phyloP scores from a whole-genome alignment of 1,284 basidiomycete species.

The Sporisorium graminicola region DNA sequence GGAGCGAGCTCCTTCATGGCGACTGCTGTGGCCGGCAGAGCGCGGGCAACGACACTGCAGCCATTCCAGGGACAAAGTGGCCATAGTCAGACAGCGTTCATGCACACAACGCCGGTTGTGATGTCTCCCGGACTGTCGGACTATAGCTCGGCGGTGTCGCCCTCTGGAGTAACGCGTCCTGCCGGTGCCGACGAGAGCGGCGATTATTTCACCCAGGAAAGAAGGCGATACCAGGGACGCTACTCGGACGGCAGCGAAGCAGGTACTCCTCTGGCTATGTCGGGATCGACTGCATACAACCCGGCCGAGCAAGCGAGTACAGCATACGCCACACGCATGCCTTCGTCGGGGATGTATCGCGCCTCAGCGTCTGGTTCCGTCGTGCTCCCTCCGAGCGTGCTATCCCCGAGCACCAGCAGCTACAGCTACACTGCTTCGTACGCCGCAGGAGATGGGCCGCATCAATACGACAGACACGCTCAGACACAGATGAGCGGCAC shows the following conservation, averaged over 20 bases:
- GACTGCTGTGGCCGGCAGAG: background rate
- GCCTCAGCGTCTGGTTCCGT: background rate
- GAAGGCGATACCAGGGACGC: slow-evolving; percentile 21
- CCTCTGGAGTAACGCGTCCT: slow-evolving; percentile 21
- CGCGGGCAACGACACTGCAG: background rate
- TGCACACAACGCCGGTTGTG: slow-evolving; percentile 5
- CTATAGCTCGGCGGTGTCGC: slow-evolving; percentile 16
- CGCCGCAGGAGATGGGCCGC: background rate
- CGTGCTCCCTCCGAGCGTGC: slow-evolving; percentile 13
- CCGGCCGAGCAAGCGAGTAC: slow-evolving; percentile 2
- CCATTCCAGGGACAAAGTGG: background rate
- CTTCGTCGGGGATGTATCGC: slow-evolving; percentile 2
- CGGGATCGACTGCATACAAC: background rate
- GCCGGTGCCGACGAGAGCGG: no score
- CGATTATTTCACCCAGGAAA: slow-evolving; percentile 25
- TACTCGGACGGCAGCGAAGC: slow-evolving; percentile 12
- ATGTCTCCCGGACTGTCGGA: slow-evolving; percentile 18
- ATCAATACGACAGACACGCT: background rate
- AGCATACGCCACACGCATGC: slow-evolving; percentile 1
- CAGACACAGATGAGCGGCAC: background rate
- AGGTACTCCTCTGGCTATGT: background rate
- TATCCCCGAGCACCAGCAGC: background rate
- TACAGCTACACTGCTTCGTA: slow-evolving; percentile 5
- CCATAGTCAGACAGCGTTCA: background rate
- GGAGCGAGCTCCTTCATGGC: background rate